Conservation (phyloP, 148 eudicot genomes). For the Cornus kousa region DNA sequence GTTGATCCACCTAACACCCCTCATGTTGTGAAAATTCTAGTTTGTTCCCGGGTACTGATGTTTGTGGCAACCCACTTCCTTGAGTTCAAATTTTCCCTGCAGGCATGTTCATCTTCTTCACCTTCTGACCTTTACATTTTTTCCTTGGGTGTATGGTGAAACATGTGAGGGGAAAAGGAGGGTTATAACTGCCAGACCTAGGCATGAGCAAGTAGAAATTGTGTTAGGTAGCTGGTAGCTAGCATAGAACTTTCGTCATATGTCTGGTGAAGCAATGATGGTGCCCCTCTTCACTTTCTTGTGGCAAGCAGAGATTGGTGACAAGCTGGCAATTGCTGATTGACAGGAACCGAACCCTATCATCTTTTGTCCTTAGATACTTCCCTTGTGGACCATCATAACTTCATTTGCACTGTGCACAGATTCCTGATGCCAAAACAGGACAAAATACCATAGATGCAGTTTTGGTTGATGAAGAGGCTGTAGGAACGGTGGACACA, state of each 20-base stretch:
- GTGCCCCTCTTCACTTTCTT: background rate
- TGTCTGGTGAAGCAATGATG: background rate
- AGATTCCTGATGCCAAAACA: conserved; percentile 41
- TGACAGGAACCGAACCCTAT: background rate
- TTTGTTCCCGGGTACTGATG: background rate
- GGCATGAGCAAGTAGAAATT: no score
- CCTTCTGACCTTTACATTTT: background rate
- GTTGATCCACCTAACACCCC: background rate
- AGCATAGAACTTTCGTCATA: no score
- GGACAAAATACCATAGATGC: conserved; percentile 29
- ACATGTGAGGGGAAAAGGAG: no score
- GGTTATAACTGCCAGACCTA: no score
- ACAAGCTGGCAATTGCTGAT: background rate
- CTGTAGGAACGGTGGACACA: conserved; percentile 39
- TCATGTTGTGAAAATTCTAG: background rate
- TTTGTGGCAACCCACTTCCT: background rate
- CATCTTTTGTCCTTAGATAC: background rate
- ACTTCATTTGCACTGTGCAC: conserved; percentile 5
- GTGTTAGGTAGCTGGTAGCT: no score
- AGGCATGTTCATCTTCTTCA: background rate
- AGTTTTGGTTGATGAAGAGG: conserved; percentile 52
- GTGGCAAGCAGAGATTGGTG: background rate
- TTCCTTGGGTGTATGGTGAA: background rate
- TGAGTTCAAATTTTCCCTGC: background rate
- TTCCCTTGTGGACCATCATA: background rate